A percentile compares a stretch with the other conserved stretches of the same genome.
Evolutionary conservation across 768 basidiomycete species (phyloP).

Genomic region (Bullera alba): DNA sequence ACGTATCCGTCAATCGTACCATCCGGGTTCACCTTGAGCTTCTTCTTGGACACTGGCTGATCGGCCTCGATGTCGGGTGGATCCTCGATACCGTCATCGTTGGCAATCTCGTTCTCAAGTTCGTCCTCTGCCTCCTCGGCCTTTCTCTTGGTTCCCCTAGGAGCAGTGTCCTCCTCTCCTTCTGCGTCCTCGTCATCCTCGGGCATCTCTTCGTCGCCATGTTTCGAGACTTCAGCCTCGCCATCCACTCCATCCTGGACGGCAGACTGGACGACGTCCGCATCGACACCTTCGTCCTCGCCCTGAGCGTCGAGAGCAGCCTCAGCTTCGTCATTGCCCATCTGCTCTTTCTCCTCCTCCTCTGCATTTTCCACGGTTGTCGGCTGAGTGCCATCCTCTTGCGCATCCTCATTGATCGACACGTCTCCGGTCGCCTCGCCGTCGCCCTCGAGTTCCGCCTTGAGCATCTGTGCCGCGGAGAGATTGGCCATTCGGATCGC

Average conservation of each 20-base stretch:
- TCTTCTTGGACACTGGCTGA: slow-evolving; percentile 48
- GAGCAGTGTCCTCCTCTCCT: slow-evolving; percentile 11
- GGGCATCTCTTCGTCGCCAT: slow-evolving; percentile 14
- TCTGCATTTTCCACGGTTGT: slow-evolving; percentile 12
- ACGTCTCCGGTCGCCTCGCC: slow-evolving; percentile 1
- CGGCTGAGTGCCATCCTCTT: slow-evolving; percentile 6
- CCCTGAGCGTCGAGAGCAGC: slow-evolving; percentile 20
- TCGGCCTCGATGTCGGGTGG: slow-evolving; percentile 42
- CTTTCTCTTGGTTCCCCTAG: slow-evolving; percentile 50
- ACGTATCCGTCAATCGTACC: slow-evolving; percentile 83
- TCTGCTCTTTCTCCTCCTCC: slow-evolving; percentile 21
- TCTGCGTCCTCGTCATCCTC: slow-evolving; percentile 14
- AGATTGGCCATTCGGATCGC: slow-evolving; percentile 93
- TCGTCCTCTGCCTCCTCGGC: slow-evolving; percentile 31
- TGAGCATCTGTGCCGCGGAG: slow-evolving; percentile 88
- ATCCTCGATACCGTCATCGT: slow-evolving; percentile 30
- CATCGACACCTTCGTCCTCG: slow-evolving; percentile 28
- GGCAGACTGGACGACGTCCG: slow-evolving; percentile 9
- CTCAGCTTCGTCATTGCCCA: slow-evolving; percentile 17
- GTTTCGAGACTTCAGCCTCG: too few species aligned
- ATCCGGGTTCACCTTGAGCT: slow-evolving; percentile 75
- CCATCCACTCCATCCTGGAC: slow-evolving; percentile 11
- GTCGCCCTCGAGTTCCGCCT: slow-evolving; percentile 67
- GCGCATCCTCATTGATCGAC: slow-evolving; percentile 7
- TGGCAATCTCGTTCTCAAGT: slow-evolving; percentile 49